phyloP scores from a whole-genome alignment of 2,329 filamentous ascomycete species.

The Chalaropsis ovoidea region DNA sequence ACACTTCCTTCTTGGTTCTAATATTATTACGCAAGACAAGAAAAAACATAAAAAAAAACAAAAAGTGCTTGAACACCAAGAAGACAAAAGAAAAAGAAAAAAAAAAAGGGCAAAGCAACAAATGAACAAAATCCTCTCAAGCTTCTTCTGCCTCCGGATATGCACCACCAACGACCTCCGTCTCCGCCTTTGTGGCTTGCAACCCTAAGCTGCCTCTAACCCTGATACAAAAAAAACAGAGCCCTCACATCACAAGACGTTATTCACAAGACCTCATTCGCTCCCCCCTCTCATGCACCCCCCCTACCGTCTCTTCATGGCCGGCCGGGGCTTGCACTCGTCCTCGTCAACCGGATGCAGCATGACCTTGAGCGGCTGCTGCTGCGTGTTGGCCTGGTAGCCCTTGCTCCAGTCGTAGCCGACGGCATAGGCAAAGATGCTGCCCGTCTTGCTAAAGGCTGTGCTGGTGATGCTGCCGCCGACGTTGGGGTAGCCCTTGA shows the following conservation, averaged over 20 bases:
- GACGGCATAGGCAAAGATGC: constrained; percentile 77
- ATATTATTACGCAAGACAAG: constrained; percentile 5
- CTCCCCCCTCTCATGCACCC: neutral
- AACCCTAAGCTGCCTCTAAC: neutral
- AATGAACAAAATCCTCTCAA: constrained; percentile 19
- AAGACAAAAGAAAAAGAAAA: constrained; percentile 7
- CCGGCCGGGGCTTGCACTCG: constrained; percentile 53
- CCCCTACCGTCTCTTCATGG: constrained; percentile 51
- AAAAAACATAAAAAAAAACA: constrained; percentile 18
- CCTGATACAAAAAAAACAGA: neutral
- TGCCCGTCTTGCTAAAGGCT: constrained; percentile 79
- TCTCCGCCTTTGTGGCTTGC: neutral
- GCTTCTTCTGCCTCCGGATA: neutral
- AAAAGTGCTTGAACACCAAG: neutral
- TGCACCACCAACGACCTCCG: neutral
- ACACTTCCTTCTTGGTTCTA: neutral
- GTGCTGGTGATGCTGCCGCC: constrained; percentile 83
- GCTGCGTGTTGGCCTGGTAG: constrained; percentile 69
- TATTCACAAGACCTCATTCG: neutral
- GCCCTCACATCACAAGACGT: too few species aligned
- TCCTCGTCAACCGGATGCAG: constrained; percentile 61
- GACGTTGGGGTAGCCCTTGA: constrained; percentile 78
- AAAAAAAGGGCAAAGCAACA: constrained; percentile 5
- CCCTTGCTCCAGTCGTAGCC: constrained; percentile 99
- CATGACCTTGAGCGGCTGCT: constrained; percentile 71